Conservation (phyloP, 1,139 yeast species). For the Blastobotrys illinoisensis region DNA sequence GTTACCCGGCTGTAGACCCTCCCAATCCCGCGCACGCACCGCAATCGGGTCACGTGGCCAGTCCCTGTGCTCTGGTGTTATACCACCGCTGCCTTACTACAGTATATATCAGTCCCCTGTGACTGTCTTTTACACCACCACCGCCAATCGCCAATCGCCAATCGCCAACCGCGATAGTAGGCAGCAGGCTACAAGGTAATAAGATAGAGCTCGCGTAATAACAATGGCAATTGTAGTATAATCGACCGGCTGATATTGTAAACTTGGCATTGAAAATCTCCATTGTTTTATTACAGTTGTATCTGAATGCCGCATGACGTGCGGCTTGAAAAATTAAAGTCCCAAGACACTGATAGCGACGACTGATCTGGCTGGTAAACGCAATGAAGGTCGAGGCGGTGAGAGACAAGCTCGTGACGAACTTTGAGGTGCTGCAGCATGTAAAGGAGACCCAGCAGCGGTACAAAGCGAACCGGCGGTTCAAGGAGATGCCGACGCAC, state of each 20-base stretch:
- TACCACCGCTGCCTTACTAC: too few relatives aligned
- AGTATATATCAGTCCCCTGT: neutral
- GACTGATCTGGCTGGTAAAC: too few relatives aligned
- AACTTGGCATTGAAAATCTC: too few relatives aligned
- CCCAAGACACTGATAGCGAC: slow-evolving; percentile 1
- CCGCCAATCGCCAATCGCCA: too few relatives aligned
- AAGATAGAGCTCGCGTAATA: too few relatives aligned
- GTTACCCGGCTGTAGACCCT: neutral
- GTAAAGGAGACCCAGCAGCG: slow-evolving; percentile 48
- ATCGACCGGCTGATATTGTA: too few relatives aligned
- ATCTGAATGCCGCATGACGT: neutral
- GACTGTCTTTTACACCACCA: neutral
- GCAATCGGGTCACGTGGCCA: neutral
- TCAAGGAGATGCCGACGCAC: slow-evolving; percentile 22
- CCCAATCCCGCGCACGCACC: neutral
- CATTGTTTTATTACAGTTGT: too few relatives aligned
- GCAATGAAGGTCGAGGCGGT: slow-evolving; percentile 39
- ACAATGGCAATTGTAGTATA: too few relatives aligned
- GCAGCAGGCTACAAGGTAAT: too few relatives aligned
- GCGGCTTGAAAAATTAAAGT: slow-evolving; percentile 1
- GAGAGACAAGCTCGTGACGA: slow-evolving; percentile 62
- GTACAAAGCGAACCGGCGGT: slow-evolving; percentile 9
- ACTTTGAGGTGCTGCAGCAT: slow-evolving; percentile 65
- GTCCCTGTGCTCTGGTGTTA: too few relatives aligned
- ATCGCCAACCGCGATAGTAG: too few relatives aligned